Base-by-base conservation (phyloP, 768 basidiomycete genomes). In the Lactifluus volemus region DNA sequence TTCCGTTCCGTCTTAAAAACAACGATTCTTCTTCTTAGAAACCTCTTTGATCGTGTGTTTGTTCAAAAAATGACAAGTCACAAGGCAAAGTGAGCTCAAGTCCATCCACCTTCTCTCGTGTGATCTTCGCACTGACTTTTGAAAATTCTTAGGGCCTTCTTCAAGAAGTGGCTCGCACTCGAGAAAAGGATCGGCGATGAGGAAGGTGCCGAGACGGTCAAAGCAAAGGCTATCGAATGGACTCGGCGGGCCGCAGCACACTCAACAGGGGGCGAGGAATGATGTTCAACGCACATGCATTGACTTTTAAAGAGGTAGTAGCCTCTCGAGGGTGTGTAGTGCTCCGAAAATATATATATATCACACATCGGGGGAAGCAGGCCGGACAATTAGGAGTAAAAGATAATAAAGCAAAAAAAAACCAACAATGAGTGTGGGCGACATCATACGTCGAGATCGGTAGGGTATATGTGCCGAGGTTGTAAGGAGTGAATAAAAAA, bases 121-220 rank as follows among this genome's bases (percentile, higher is more conserved):
- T 11, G 29, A 14, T 42, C 41, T 6, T 9, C 11, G 15, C 49
- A n/a, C 45, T 55, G 21, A 56, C 44, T 42, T n/a, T 45, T 8
- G 11, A 17, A 60, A 34, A 12, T 45, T 14, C 2, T n/a, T 60
- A 94, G 92, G 74, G 83, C 86, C 32, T 87, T 98, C 73, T 98
- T 99, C 82, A 99, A 99, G 75, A 98, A 98, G 73, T 97, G 95
- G 92, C 78, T 98, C 36, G 86, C 86, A 61, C 73, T 97, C 42
- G 97, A 98, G 72, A 84, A 82, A 66, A 81, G 84, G 66, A 74
- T 94, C 60, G 97, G 96, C 4, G 91, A 97, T 67, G 91, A 89
- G 61, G 85, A 86, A 47, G 93, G 94, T 19, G 85, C 83, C 30
- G 80, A 81, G 34, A 70, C 71, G 49, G 95, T 97, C 49, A 99